A percentile compares a stretch with the other conserved stretches of the same genome.
Evolutionary conservation across 441 rosid genomes (phyloP).

Genomic region (Populus hybrid): DNA sequence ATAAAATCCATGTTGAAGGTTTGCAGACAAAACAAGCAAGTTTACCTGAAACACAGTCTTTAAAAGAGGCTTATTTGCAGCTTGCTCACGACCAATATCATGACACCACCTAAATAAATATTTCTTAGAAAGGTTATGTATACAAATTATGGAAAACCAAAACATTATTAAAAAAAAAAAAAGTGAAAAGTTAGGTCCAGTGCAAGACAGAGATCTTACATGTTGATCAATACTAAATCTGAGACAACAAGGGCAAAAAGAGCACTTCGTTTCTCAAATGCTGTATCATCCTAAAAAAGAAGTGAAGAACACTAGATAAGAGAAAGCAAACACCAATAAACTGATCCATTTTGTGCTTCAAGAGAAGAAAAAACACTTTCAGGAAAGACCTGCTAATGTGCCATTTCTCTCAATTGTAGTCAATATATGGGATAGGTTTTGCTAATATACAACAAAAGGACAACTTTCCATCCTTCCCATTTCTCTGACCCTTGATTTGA

Average conservation of each 20-base stretch:
- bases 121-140: slow-evolving; percentile 10
- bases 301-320: not conserved
- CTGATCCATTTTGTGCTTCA: not conserved
- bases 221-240: slow-evolving; percentile 96
- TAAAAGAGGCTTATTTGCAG: slow-evolving; percentile 90
- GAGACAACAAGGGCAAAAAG: slow-evolving; percentile 95
- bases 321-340: slow-evolving; percentile 10
- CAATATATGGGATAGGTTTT: not conserved
- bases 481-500: not conserved
- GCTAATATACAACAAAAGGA: not conserved
- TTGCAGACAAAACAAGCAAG: slow-evolving; percentile 6
- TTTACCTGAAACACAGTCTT: slow-evolving; percentile 98
- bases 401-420: not conserved
- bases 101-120: slow-evolving; percentile 75
- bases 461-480: not conserved
- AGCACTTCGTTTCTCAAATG: too few species aligned
- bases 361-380: not conserved
- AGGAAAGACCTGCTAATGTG: not conserved
- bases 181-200: not conserved
- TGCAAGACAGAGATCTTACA: slow-evolving; percentile 49
- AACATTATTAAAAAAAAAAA: not conserved
- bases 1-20: slow-evolving; percentile 12
- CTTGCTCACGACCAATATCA: slow-evolving; percentile 99
- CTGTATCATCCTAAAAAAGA: too few species aligned
- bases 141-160: not conserved